Percentiles rank a stretch among this genome's conserved stretches.
phyloP scores from a whole-genome alignment of 257 asterid genomes.

The Solanum phureja region DNA sequence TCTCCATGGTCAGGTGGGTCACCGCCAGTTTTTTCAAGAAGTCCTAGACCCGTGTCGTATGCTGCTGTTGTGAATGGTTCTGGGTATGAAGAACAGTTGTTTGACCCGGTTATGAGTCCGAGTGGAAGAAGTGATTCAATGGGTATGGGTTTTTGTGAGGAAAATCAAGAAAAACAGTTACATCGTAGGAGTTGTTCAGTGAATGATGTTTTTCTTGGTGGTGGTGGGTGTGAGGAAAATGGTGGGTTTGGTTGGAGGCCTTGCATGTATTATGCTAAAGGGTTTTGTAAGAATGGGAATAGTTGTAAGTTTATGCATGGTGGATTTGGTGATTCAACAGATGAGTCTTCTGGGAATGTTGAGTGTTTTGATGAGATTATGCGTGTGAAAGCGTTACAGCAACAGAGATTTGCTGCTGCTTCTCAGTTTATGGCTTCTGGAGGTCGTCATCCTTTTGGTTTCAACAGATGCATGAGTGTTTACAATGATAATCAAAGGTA shows the following conservation, averaged over 20 bases:
- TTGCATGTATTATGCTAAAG: conserved; percentile 61
- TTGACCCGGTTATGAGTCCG: conserved; percentile 34
- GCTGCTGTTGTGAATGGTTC: conserved; percentile 53
- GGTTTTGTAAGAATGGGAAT: conserved; percentile 67
- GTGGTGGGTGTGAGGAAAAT: conserved; percentile 29
- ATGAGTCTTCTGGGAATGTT: conserved; percentile 17
- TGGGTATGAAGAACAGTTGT: conserved; percentile 35
- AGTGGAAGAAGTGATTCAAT: conserved; percentile 73
- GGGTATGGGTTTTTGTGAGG: conserved; percentile 15
- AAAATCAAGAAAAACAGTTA: conserved; percentile 18
- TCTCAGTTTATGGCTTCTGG: conserved; percentile 44
- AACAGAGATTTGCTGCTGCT: conserved; percentile 49
- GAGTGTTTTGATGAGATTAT: conserved; percentile 64
- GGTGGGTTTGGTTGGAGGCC: conserved; percentile 63
- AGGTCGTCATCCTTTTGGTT: conserved; percentile 41
- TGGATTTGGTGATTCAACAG: conserved; percentile 2
- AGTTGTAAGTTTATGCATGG: conserved; percentile 57
- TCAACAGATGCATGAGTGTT: conserved; percentile 50
- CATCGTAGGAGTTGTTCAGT: conserved; percentile 71
- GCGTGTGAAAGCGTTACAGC: conserved; percentile 61
- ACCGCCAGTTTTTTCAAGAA: conserved; percentile 23
- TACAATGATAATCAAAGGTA: conserved; percentile 61
- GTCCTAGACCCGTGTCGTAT: conserved; percentile 44
- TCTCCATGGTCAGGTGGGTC: conserved; percentile 33
- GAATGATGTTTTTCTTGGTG: conserved; percentile 57